phyloP scores from a whole-genome alignment of 2,329 filamentous ascomycete species.

The Sphaerulina musiva region DNA sequence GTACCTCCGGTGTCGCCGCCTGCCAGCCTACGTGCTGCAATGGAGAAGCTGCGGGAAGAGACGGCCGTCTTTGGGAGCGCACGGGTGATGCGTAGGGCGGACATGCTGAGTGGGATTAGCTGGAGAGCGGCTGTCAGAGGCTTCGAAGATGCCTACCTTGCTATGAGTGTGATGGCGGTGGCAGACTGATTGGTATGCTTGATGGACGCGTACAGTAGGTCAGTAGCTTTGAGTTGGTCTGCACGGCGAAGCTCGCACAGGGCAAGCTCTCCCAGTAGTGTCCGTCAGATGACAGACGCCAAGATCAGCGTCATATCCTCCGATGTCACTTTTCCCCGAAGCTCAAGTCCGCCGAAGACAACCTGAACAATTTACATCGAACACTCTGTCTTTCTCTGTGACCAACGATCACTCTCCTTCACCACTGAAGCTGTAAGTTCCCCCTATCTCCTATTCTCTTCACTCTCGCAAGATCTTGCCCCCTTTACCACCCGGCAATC shows the following conservation, averaged over 20 bases:
- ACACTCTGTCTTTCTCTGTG: neutral
- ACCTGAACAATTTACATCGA: neutral
- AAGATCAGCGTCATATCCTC: neutral
- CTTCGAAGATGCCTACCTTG: neutral
- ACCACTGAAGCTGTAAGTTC: neutral
- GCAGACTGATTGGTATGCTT: neutral
- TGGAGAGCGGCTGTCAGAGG: neutral
- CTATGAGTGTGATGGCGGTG: neutral
- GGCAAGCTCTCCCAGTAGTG: neutral
- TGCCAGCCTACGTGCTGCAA: constrained; percentile 39
- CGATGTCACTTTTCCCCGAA: no score
- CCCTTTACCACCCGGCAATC: no score
- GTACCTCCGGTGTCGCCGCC: constrained; percentile 40
- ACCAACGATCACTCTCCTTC: neutral
- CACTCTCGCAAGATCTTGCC: neutral
- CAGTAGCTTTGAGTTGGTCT: neutral
- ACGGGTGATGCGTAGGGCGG: constrained; percentile 34
- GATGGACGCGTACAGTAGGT: neutral
- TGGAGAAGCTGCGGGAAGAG: constrained; percentile 37
- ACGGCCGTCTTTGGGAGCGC: constrained; percentile 34
- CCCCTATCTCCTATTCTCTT: neutral
- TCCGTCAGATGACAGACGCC: neutral
- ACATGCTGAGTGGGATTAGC: constrained; percentile 23
- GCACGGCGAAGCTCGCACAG: neutral
- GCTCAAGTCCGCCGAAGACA: no score